These are phyloP conservation scores for Plectranthus barbatus DNA, from an alignment of 257 asterid genomes.

Conservation along the genomic window DNA sequence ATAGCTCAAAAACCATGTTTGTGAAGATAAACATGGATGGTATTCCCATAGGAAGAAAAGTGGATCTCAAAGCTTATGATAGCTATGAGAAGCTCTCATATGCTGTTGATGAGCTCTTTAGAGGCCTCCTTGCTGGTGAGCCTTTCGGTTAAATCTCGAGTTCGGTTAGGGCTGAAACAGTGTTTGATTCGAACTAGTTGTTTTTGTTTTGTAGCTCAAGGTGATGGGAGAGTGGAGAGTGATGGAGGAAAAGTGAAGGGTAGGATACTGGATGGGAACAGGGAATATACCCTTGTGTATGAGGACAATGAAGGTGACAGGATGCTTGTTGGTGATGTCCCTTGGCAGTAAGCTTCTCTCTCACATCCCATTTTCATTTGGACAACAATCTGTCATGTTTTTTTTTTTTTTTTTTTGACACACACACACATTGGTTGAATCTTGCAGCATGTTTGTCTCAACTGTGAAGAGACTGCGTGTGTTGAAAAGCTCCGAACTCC, in stretches of 20 bases:
- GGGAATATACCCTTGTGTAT: constrained; percentile 80
- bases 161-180: not conserved
- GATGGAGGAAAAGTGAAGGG: constrained; percentile 37
- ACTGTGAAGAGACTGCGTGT: constrained; percentile 86
- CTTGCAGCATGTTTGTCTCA: constrained; percentile 84
- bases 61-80: constrained; percentile 63
- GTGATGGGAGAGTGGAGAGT: constrained; percentile 31
- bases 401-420: too few relatives aligned
- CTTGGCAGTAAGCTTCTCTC: constrained; percentile 71
- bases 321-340: constrained; percentile 97
- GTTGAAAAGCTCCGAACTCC: constrained; percentile 69
- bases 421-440: too few relatives aligned
- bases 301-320: constrained; percentile 94
- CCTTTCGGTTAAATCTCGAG: not conserved
- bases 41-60: constrained; percentile 83
- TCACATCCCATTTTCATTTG: constrained; percentile 21
- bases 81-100: constrained; percentile 65
- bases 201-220: constrained; percentile 45
- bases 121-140: constrained; percentile 74
- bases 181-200: too few relatives aligned
- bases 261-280: constrained; percentile 60
- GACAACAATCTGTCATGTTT: too few relatives aligned
- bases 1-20: constrained; percentile 41
- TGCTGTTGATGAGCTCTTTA: constrained; percentile 72
- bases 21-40: constrained; percentile 97